Conservation (phyloP, 2,329 filamentous ascomycete genomes). For the Tolypocladium nubicola region DNA sequence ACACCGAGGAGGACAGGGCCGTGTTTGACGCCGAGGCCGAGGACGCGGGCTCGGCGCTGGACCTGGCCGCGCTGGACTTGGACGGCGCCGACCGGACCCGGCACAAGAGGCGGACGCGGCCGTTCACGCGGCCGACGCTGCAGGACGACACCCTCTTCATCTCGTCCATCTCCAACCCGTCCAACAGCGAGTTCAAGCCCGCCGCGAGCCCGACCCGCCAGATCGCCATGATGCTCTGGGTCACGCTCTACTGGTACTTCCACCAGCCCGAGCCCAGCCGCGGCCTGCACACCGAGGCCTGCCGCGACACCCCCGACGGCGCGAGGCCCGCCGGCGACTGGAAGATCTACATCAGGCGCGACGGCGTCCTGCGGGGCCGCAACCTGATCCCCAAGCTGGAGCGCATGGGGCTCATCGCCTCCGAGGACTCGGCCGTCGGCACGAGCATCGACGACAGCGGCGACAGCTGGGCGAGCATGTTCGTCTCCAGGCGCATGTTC, state of each 20-base stretch:
- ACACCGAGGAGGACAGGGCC: conserved; percentile 45
- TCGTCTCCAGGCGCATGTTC: conserved; percentile 69
- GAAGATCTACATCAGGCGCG: conserved; percentile 72
- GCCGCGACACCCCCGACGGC: conserved; percentile 51
- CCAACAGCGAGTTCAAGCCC: conserved; percentile 68
- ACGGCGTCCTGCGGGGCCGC: conserved; percentile 77
- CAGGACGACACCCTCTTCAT: conserved; percentile 78
- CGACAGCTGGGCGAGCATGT: conserved; percentile 69
- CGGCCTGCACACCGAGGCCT: conserved; percentile 51
- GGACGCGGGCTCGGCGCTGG: not conserved
- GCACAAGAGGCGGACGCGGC: conserved; percentile 14
- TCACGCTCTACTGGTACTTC: conserved; percentile 94
- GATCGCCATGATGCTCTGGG: conserved; percentile 95
- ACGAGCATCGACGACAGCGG: conserved; percentile 48
- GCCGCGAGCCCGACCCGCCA: conserved; percentile 73
- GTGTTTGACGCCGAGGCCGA: conserved; percentile 3
- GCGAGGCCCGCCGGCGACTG: conserved; percentile 78
- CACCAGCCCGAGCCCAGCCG: conserved; percentile 68
- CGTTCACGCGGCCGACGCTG: conserved; percentile 63
- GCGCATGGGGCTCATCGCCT: conserved; percentile 78
- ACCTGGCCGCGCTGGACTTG: conserved; percentile 2
- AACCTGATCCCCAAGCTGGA: conserved; percentile 85
- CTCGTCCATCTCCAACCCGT: conserved; percentile 80
- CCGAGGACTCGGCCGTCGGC: conserved; percentile 66
- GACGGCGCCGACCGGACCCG: conserved; percentile 17